Base-by-base conservation (phyloP, 306 rosid genomes). In the Mimosa pudica region DNA sequence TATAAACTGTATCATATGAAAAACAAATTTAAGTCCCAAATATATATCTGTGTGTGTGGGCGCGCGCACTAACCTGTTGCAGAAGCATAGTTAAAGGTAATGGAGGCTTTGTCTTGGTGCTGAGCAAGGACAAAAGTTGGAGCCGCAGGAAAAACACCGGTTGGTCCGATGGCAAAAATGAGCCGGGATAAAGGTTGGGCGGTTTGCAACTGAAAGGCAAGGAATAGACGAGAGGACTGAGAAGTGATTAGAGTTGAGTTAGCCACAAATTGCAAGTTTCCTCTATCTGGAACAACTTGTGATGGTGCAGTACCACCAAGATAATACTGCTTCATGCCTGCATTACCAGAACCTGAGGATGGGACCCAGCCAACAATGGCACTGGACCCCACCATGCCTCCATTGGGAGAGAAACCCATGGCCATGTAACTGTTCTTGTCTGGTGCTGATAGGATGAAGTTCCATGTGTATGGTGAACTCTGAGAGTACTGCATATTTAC, bases 331-430 rank as follows among this genome's bases (percentile, higher is more conserved):
- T 82, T 90, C 61, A 88, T 73, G 20, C 73, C 51, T 51, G 89
- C 89, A 57, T 54, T 58, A 8, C 49, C 70, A 11, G 82, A 67
- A 10, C 87, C 85, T 76, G 2, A 68, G 18, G 94, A 67, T 47
- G 85, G 70, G 0, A 89, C 54, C 97, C 97, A 92, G 8, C 97
- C 97, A 63, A 92, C 96, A 44, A 92, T 69, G 69, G 97, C 96
- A 84, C 96, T 92, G 44, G 97, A 84, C 6, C 95, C 93, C 13
- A 86, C 86, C 97, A 92, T 92, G 20, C 33, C 78, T 18, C 97
- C 97, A 62, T 67, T 79, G 17, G 84, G 84, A 45, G 97, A 90
- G 86, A 92, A 92, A 7, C 96, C 97, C 20, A 92, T 89, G 60
- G 92, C 89, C 66, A 90, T 83, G 73, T 82, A 92, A 0, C 93